These are phyloP conservation scores for Fusarium liriodendri DNA, from an alignment of 2,329 filamentous ascomycete genomes.

Conservation along the genomic window DNA sequence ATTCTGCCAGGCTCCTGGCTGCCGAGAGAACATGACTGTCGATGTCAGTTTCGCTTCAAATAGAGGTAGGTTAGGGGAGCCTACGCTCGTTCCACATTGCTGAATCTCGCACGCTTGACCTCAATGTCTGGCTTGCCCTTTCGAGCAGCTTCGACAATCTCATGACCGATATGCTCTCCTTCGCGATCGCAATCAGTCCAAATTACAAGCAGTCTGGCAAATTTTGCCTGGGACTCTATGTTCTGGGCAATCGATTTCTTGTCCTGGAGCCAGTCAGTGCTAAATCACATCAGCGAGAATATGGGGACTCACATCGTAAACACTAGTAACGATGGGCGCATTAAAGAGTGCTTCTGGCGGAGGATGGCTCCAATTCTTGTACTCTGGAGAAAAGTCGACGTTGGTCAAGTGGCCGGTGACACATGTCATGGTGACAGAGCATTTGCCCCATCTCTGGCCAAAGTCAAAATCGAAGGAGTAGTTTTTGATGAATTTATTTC, in stretches of 20 bases:
- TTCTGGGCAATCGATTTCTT: slow-evolving; percentile 87
- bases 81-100: slow-evolving; percentile 92
- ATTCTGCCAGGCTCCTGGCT: slow-evolving; percentile 77
- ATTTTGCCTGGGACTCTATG: slow-evolving; percentile 81
- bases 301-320: slow-evolving; percentile 68
- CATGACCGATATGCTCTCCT: slow-evolving; percentile 94
- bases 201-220: slow-evolving; percentile 83
- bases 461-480: slow-evolving; percentile 94
- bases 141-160: slow-evolving; percentile 85
- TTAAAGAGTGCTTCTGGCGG: slow-evolving; percentile 84
- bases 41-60: neutral
- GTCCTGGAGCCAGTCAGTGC: slow-evolving; percentile 62
- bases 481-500: slow-evolving; percentile 88
- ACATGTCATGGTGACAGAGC: slow-evolving; percentile 91
- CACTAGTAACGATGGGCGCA: slow-evolving; percentile 76
- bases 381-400: slow-evolving; percentile 80
- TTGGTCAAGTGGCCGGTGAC: slow-evolving; percentile 88
- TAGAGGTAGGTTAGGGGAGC: slow-evolving; percentile 44
- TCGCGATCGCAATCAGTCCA: slow-evolving; percentile 99
- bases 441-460: slow-evolving; percentile 80
- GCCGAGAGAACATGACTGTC: slow-evolving; percentile 85
- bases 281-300: neutral
- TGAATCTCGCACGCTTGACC: slow-evolving; percentile 90
- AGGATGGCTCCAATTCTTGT: slow-evolving; percentile 84
- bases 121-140: slow-evolving; percentile 79